phyloP scores from a whole-genome alignment of 192 early-diverging fungal genomes.

The Helicostylum pulchrum region DNA sequence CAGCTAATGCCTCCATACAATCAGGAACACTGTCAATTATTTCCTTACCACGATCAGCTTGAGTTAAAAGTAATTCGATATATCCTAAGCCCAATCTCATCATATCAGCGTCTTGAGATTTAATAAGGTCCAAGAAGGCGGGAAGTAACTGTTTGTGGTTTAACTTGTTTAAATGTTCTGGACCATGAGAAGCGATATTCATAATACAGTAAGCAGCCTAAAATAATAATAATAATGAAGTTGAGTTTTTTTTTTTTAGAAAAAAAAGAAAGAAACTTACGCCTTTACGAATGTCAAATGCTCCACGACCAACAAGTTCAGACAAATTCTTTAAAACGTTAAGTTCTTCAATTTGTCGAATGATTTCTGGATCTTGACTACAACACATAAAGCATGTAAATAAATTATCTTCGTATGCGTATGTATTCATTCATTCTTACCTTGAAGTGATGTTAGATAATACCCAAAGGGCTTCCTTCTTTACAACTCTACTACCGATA shows the following conservation, averaged over 20 bases:
- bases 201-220: constrained; percentile 26
- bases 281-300: constrained; percentile 69
- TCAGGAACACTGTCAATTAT: constrained; percentile 18
- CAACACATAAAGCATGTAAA: neutral
- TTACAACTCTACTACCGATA: constrained; percentile 47
- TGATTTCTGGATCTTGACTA: constrained; percentile 29
- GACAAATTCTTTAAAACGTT: constrained; percentile 52
- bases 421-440: constrained; percentile 13
- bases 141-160: constrained; percentile 7
- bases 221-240: neutral
- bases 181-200: constrained; percentile 21
- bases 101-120: constrained; percentile 60
- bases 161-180: constrained; percentile 13
- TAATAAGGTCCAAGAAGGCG: constrained; percentile 56
- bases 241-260: neutral
- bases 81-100: constrained; percentile 62
- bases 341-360: constrained; percentile 52
- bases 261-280: constrained; percentile 21
- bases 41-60: constrained; percentile 10
- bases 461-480: constrained; percentile 72
- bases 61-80: constrained; percentile 52
- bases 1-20: constrained; percentile 21
- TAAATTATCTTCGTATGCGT: neutral
- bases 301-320: constrained; percentile 53
- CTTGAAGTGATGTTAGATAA: constrained; percentile 66